phyloP scores from a whole-genome alignment of 2,329 filamentous ascomycete genomes.

The Botrytis deweyae region DNA sequence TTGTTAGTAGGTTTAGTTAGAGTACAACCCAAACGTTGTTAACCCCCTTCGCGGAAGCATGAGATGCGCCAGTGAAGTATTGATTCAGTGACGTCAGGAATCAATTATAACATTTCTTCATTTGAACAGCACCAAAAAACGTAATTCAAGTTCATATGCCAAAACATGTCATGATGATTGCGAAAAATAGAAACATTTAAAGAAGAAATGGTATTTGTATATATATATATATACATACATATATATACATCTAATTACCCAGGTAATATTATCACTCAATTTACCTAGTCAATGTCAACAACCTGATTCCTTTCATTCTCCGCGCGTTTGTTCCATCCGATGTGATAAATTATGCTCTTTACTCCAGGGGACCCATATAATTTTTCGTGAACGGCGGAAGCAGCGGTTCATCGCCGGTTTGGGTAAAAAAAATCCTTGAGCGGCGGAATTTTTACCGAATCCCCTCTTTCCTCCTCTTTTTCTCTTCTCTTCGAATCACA shows the following conservation, averaged over 20 bases:
- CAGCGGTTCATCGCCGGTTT: neutral
- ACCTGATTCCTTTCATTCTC: neutral
- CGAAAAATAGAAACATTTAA: neutral
- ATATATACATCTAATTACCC: neutral
- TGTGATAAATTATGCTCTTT: neutral
- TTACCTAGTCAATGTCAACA: neutral
- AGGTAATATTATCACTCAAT: neutral
- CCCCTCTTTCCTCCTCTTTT: constrained; percentile 5
- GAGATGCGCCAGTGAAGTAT: constrained; percentile 7
- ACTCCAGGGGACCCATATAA: neutral
- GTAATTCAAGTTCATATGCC: neutral
- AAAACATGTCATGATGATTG: neutral
- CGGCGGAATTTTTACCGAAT: neutral
- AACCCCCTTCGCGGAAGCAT: neutral
- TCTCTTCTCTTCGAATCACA: constrained; percentile 3
- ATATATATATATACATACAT: neutral
- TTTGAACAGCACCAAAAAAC: neutral
- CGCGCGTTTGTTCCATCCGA: neutral
- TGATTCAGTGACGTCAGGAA: constrained; percentile 17
- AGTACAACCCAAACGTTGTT: neutral
- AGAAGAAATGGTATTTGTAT: neutral
- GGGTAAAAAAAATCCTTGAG: constrained; percentile 8
- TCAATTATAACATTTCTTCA: constrained; percentile 4
- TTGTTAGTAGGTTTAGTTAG: neutral
- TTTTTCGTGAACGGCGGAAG: constrained; percentile 7